Percentiles rank a stretch among this genome's conserved stretches.
Evolutionary conservation across 108 stramenopile species (phyloP).

Genomic region (Chaetoceros muelleri): DNA sequence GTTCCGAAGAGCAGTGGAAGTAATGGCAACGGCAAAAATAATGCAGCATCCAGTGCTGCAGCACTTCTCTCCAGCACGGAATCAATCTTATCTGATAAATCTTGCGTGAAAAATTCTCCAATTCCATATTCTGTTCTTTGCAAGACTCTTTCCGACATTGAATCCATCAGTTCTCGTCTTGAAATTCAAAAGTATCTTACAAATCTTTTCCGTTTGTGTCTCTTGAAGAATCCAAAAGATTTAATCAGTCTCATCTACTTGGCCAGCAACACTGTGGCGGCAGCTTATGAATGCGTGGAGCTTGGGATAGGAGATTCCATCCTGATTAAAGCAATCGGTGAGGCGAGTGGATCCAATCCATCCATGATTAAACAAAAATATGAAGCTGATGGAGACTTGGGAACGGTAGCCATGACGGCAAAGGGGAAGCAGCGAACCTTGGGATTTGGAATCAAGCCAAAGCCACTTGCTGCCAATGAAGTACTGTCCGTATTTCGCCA

Average conservation of each 20-base stretch:
- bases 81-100: slow-evolving; percentile 1
- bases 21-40: neutral
- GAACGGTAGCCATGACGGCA: slow-evolving; percentile 75
- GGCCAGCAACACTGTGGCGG: slow-evolving; percentile 82
- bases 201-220: slow-evolving; percentile 48
- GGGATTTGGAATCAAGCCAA: slow-evolving; percentile 48
- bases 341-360: slow-evolving; percentile 69
- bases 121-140: slow-evolving; percentile 64
- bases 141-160: slow-evolving; percentile 62
- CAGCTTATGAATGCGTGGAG: slow-evolving; percentile 91
- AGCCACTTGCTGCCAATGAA: slow-evolving; percentile 44
- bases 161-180: slow-evolving; percentile 61
- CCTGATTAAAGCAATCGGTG: slow-evolving; percentile 88
- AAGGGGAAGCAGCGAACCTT: slow-evolving; percentile 87
- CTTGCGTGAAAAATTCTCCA: neutral
- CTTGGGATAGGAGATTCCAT: slow-evolving; percentile 95
- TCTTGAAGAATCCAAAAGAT: slow-evolving; percentile 20
- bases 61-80: neutral
- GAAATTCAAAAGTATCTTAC: slow-evolving; percentile 83
- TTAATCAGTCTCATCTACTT: slow-evolving; percentile 79
- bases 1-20: slow-evolving; percentile 6
- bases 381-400: slow-evolving; percentile 87
- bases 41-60: neutral
- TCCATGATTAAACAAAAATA: slow-evolving; percentile 70
- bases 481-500: slow-evolving; percentile 57